phyloP scores from a whole-genome alignment of 495 filamentous ascomycete species.

The Massariosphaeria phaeospora region DNA sequence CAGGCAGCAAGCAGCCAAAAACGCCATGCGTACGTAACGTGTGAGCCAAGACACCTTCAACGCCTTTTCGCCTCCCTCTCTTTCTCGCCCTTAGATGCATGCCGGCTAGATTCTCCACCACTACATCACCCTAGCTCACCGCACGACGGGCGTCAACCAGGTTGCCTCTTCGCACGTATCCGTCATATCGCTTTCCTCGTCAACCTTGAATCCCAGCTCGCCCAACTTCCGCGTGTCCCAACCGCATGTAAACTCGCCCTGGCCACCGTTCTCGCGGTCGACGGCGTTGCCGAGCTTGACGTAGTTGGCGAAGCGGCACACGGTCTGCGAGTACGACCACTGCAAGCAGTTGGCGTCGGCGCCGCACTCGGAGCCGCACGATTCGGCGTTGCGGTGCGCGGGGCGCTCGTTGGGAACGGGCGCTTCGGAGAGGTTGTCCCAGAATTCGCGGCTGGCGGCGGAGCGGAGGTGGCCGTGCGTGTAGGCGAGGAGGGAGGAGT shows the following conservation, averaged over 20 bases:
- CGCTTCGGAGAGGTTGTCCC: slow-evolving; percentile 21
- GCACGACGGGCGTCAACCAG: slow-evolving; percentile 18
- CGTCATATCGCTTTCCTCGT: slow-evolving; percentile 13
- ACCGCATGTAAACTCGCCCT: slow-evolving; percentile 25
- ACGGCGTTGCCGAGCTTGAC: slow-evolving; percentile 22
- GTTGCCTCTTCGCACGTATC: slow-evolving; percentile 19
- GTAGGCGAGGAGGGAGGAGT: slow-evolving; percentile 29
- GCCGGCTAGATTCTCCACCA: too few relatives aligned
- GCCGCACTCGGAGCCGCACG: slow-evolving; percentile 24
- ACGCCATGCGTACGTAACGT: too few relatives aligned
- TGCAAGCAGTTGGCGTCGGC: slow-evolving; percentile 27
- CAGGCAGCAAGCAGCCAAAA: too few relatives aligned
- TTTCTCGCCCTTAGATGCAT: too few relatives aligned
- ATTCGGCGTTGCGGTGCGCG: slow-evolving; percentile 13
- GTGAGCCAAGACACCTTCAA: too few relatives aligned
- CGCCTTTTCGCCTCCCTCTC: too few relatives aligned
- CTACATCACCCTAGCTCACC: background rate
- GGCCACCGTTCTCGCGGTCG: slow-evolving; percentile 18
- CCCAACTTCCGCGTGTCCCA: slow-evolving; percentile 23
- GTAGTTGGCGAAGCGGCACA: slow-evolving; percentile 21
- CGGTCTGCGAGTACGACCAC: slow-evolving; percentile 23
- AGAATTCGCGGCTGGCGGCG: slow-evolving; percentile 5
- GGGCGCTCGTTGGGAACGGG: slow-evolving; percentile 19
- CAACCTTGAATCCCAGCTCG: slow-evolving; percentile 20
- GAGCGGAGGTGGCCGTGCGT: slow-evolving; percentile 23